These are phyloP conservation scores for Phytophthora megakarya DNA, from an alignment of 352 stramenopile species.

Conservation along the genomic window DNA sequence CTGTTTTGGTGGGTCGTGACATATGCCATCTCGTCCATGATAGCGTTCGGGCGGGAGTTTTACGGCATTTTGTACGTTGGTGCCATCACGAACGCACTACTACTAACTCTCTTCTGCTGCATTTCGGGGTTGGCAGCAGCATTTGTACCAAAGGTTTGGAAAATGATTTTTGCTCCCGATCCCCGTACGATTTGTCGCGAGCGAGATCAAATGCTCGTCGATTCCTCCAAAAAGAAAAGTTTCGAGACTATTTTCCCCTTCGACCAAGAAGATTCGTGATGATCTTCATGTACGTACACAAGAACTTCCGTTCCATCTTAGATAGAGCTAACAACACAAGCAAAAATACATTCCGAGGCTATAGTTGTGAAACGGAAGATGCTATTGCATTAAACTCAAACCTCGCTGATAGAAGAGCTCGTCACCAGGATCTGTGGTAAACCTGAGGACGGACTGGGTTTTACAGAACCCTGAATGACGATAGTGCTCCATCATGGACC, in stretches of 20 bases:
- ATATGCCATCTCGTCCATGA: slow-evolving; percentile 50
- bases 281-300: neutral
- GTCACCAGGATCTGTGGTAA: no score
- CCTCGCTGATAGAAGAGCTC: no score
- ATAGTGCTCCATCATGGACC: slow-evolving; percentile 20
- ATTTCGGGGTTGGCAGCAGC: slow-evolving; percentile 37
- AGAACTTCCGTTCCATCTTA: neutral
- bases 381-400: neutral
- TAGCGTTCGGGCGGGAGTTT: slow-evolving; percentile 66
- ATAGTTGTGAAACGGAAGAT: slow-evolving; percentile 13
- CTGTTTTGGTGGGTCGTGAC: slow-evolving; percentile 57
- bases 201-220: slow-evolving; percentile 41
- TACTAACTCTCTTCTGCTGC: slow-evolving; percentile 43
- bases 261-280: slow-evolving; percentile 27
- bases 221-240: slow-evolving; percentile 25
- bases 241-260: slow-evolving; percentile 50
- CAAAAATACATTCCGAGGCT: neutral
- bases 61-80: slow-evolving; percentile 59
- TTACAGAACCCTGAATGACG: slow-evolving; percentile 7
- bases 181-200: slow-evolving; percentile 58
- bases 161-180: slow-evolving; percentile 43
- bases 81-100: slow-evolving; percentile 43
- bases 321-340: neutral
- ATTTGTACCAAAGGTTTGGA: slow-evolving; percentile 38
- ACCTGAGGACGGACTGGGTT: no score